Evolutionary conservation across 345 rosid genomes (phyloP).

Genomic region (Chamaenerion angustifolium): DNA sequence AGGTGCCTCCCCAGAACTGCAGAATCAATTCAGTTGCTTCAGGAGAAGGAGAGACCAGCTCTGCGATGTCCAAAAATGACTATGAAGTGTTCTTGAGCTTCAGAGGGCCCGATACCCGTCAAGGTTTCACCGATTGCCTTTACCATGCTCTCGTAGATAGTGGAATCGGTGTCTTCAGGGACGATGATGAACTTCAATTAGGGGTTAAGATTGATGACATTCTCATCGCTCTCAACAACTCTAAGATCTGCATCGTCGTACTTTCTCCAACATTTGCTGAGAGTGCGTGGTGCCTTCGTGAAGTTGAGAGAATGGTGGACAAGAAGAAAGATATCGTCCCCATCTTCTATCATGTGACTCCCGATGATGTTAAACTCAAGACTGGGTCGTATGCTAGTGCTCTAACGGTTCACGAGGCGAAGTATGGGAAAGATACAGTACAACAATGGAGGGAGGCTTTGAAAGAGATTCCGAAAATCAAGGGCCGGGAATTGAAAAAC

Average conservation of each 20-base stretch:
- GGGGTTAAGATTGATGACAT: background rate
- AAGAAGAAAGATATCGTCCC: conserved; percentile 1
- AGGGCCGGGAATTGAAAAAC: background rate
- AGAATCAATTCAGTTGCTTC: too few relatives aligned
- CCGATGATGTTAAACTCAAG: background rate
- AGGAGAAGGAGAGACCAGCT: background rate
- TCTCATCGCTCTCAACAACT: background rate
- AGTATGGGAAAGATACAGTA: background rate
- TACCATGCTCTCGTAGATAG: background rate
- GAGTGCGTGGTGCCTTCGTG: background rate
- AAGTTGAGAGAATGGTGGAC: background rate
- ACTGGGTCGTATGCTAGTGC: background rate
- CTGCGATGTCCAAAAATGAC: background rate
- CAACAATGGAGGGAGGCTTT: background rate
- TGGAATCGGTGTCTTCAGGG: background rate
- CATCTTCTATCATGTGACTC: conserved; percentile 3
- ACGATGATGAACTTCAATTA: background rate
- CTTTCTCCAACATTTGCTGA: background rate
- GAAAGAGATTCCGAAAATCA: background rate
- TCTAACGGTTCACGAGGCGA: background rate
- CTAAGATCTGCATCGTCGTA: conserved; percentile 3
- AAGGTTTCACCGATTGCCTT: background rate
- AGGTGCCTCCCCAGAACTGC: background rate
- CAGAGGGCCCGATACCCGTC: background rate
- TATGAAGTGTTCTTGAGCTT: conserved; percentile 1